Evolutionary conservation across 2,329 filamentous ascomycete genomes (phyloP).

Genomic region (Botrytis elliptica): DNA sequence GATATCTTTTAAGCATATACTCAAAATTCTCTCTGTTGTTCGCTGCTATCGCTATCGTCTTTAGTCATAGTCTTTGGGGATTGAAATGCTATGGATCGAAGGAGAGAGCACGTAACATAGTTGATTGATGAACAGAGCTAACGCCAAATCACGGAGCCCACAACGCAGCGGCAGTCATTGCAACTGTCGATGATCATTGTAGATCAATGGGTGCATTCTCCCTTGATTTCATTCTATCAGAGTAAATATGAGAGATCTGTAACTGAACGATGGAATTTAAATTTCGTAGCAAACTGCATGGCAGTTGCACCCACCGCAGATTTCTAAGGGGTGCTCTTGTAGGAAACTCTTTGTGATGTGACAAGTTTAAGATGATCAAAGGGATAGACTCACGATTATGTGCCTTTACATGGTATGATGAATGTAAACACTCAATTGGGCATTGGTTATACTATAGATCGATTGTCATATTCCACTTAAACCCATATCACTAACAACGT

Average conservation of each 20-base stretch:
- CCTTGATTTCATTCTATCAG: neutral
- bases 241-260: neutral
- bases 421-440: neutral
- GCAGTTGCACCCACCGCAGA: neutral
- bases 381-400: neutral
- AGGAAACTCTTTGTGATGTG: neutral
- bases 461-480: neutral
- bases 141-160: neutral
- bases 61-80: neutral
- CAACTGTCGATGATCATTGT: neutral
- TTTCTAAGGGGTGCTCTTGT: neutral
- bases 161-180: neutral
- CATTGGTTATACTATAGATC: neutral
- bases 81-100: neutral
- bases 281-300: neutral
- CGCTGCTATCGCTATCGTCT: neutral
- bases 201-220: neutral
- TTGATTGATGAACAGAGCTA: neutral
- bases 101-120: neutral
- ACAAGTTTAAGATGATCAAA: neutral
- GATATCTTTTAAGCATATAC: neutral
- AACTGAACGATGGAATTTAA: neutral
- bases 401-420: neutral
- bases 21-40: neutral
- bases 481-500: neutral